Conservation (phyloP, 495 filamentous ascomycete genomes). For the Usnea hakonensis region DNA sequence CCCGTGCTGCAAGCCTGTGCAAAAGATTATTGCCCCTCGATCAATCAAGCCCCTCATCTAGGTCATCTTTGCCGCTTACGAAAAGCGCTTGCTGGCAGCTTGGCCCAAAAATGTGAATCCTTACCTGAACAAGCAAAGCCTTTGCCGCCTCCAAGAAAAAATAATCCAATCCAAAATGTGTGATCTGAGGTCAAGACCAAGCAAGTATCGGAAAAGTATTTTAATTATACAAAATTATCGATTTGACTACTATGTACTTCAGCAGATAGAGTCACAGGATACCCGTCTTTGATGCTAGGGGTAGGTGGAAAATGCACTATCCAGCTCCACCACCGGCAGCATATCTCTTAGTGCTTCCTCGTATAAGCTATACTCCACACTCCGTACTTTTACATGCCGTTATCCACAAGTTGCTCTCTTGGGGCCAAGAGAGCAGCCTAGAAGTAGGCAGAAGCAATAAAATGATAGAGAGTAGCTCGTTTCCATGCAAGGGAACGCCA, state of each 20-base stretch:
- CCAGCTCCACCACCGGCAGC: not conserved
- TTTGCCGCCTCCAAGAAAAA: not conserved
- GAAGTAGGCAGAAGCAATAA: constrained; percentile 5
- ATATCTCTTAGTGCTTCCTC: constrained; percentile 9
- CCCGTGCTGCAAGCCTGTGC: constrained; percentile 3
- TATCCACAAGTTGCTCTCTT: too few relatives aligned
- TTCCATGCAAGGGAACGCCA: not conserved
- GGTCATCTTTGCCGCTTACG: not conserved
- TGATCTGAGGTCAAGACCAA: too few relatives aligned
- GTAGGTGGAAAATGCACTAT: not conserved
- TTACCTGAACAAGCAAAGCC: constrained; percentile 2
- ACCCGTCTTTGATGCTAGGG: too few relatives aligned
- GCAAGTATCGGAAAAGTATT: too few relatives aligned
- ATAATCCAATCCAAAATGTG: not conserved
- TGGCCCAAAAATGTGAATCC: not conserved
- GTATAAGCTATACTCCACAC: not conserved
- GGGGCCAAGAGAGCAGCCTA: too few relatives aligned
- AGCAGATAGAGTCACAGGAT: too few relatives aligned
- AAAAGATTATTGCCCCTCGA: not conserved
- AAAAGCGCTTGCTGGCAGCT: constrained; percentile 6
- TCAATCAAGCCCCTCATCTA: not conserved
- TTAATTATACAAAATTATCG: too few relatives aligned
- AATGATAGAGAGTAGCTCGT: not conserved
- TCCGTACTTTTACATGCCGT: too few relatives aligned
- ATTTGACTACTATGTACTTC: too few relatives aligned